phyloP scores from a whole-genome alignment of 2,329 filamentous ascomycete genomes.

The Colletotrichum spaethianum region DNA sequence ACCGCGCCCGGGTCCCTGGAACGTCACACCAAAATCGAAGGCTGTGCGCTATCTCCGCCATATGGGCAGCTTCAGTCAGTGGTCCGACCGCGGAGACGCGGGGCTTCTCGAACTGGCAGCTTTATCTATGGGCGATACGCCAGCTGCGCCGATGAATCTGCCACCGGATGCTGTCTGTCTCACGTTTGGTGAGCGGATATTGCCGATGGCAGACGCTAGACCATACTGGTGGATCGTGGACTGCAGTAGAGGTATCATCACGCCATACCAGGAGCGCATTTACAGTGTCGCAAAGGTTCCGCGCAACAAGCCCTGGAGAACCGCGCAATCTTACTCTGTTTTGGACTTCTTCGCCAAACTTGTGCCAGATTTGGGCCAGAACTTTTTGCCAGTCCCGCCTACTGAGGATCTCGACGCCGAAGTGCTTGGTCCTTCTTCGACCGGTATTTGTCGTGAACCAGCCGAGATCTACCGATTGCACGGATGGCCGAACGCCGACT shows the following conservation, averaged over 20 bases:
- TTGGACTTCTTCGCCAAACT: constrained; percentile 28
- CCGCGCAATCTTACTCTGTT: constrained; percentile 17
- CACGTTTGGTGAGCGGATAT: constrained; percentile 22
- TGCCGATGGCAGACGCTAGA: background rate
- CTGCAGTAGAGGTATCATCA: constrained; percentile 27
- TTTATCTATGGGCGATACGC: constrained; percentile 17
- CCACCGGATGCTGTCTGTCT: constrained; percentile 27
- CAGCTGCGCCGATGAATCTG: constrained; percentile 33
- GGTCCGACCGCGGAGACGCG: constrained; percentile 37
- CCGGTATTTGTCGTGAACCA: background rate
- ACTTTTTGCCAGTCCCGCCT: constrained; percentile 27
- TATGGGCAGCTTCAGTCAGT: constrained; percentile 25
- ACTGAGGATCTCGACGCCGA: constrained; percentile 37
- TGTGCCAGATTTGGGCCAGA: constrained; percentile 7
- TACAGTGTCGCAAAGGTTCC: constrained; percentile 29
- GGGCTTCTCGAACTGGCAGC: constrained; percentile 33
- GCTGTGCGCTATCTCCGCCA: constrained; percentile 39
- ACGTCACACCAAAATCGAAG: constrained; percentile 29
- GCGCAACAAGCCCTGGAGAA: constrained; percentile 38
- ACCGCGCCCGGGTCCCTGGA: constrained; percentile 37
- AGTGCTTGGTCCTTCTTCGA: constrained; percentile 12
- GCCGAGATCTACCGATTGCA: constrained; percentile 13
- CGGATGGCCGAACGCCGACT: constrained; percentile 23
- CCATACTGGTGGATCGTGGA: constrained; percentile 40
- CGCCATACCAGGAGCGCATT: constrained; percentile 19